Percentiles rank a stretch among this genome's conserved stretches.
phyloP scores from a whole-genome alignment of 805 yeast species.

The Naumovozyma castellii region DNA sequence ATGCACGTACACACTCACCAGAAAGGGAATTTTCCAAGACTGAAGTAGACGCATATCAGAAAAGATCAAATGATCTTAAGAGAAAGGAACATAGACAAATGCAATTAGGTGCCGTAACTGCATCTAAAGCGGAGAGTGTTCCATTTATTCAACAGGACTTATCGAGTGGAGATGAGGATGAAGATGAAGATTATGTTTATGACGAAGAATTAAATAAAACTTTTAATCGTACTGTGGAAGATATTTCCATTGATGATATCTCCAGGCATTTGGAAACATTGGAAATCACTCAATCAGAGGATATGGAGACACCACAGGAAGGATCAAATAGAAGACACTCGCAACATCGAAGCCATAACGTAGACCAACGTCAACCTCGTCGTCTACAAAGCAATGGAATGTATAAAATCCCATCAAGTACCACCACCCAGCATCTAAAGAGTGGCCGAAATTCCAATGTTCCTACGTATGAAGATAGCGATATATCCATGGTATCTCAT shows the following conservation, averaged over 20 bases:
- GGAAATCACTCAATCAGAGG: conserved; percentile 21
- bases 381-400: conserved; percentile 10
- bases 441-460: conserved; percentile 14
- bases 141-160: conserved; percentile 25
- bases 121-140: conserved; percentile 8
- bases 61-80: not conserved
- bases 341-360: not conserved
- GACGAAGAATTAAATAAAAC: conserved; percentile 31
- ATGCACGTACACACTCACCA: conserved; percentile 5
- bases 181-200: conserved; percentile 30
- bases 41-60: not conserved
- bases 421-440: conserved; percentile 22
- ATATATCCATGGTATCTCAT: conserved; percentile 31
- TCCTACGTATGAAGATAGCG: conserved; percentile 26
- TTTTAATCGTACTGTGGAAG: conserved; percentile 31
- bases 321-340: not conserved
- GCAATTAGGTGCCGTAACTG: not conserved
- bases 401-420: conserved; percentile 25
- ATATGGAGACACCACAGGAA: conserved; percentile 1
- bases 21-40: conserved; percentile 1
- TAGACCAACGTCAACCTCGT: conserved; percentile 1
- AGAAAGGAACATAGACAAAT: not conserved
- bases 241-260: conserved; percentile 31
- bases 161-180: conserved; percentile 28
- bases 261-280: conserved; percentile 31